These are phyloP conservation scores for Penicillium sp. DNA, from an alignment of 2,329 filamentous ascomycete species.

Conservation along the genomic window DNA sequence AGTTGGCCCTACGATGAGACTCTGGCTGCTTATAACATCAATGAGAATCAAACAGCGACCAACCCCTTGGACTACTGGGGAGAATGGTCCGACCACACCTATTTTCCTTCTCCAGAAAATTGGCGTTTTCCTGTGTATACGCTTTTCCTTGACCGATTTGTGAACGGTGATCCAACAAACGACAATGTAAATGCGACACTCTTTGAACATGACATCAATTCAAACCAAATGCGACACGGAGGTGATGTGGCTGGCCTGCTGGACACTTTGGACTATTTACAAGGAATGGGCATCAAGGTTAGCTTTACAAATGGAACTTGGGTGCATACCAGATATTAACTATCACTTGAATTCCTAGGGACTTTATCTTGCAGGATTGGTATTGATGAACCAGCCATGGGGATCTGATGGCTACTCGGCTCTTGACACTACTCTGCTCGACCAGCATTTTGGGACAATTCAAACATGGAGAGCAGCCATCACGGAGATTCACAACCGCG, in stretches of 20 bases:
- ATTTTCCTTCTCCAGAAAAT: conserved; percentile 55
- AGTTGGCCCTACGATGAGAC: conserved; percentile 50
- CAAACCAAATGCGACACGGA: conserved; percentile 62
- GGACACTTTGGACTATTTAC: conserved; percentile 62
- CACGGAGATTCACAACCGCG: conserved; percentile 58
- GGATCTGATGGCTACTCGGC: conserved; percentile 59
- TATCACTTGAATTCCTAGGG: conserved; percentile 38
- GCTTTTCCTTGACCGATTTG: conserved; percentile 62
- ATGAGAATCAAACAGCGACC: conserved; percentile 56
- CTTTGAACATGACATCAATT: conserved; percentile 60
- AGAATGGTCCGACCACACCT: conserved; percentile 54
- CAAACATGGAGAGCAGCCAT: conserved; percentile 57
- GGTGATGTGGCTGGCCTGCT: conserved; percentile 59
- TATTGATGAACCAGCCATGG: conserved; percentile 65
- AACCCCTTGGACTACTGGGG: conserved; percentile 59
- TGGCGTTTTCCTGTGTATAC: conserved; percentile 68
- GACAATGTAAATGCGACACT: conserved; percentile 61
- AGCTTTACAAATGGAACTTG: not conserved
- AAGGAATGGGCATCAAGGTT: conserved; percentile 63
- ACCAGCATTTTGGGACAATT: conserved; percentile 61
- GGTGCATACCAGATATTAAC: not conserved
- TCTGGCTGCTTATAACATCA: conserved; percentile 58
- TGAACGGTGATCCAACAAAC: conserved; percentile 64
- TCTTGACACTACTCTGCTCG: conserved; percentile 61
- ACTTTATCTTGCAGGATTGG: conserved; percentile 62